Evolutionary conservation across 768 basidiomycete species (phyloP).

Genomic region (Leccinum olivaceopallidum): DNA sequence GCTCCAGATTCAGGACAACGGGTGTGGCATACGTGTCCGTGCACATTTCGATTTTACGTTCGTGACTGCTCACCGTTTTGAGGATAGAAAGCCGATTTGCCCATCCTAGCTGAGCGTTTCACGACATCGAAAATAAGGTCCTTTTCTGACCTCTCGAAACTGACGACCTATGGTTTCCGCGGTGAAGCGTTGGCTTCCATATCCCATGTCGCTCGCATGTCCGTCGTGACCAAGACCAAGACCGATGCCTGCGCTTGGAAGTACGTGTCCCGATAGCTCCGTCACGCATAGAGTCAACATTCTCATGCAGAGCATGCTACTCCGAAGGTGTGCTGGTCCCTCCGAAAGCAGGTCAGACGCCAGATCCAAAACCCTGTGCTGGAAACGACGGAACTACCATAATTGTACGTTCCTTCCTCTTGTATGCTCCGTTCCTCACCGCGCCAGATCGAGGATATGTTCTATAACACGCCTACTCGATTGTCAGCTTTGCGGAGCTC

Average conservation of each 20-base stretch:
- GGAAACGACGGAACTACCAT: slow-evolving; percentile 95
- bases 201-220: slow-evolving; percentile 88
- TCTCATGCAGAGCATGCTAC: slow-evolving; percentile 68
- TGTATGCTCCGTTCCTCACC: neutral
- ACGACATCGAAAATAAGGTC: slow-evolving; percentile 91
- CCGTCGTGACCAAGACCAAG: slow-evolving; percentile 89
- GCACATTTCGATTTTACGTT: neutral
- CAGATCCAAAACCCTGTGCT: slow-evolving; percentile 87
- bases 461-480: slow-evolving; percentile 90
- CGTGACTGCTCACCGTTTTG: neutral
- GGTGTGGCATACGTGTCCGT: slow-evolving; percentile 87
- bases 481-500: slow-evolving; percentile 79
- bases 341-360: slow-evolving; percentile 64
- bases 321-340: slow-evolving; percentile 73
- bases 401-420: slow-evolving; percentile 49
- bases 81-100: slow-evolving; percentile 77
- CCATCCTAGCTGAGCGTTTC: slow-evolving; percentile 90
- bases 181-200: slow-evolving; percentile 97
- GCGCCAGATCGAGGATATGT: slow-evolving; percentile 87
- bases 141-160: slow-evolving; percentile 81
- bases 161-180: slow-evolving; percentile 93
- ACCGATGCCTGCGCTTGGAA: slow-evolving; percentile 87
- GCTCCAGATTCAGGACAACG: slow-evolving; percentile 96
- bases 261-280: slow-evolving; percentile 48
- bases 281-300: slow-evolving; percentile 5